A percentile compares a stretch with the other conserved stretches of the same genome.
These are phyloP conservation scores for Sclerotinia spermophila DNA, from an alignment of 2,329 filamentous ascomycete species.

Conservation along the genomic window DNA sequence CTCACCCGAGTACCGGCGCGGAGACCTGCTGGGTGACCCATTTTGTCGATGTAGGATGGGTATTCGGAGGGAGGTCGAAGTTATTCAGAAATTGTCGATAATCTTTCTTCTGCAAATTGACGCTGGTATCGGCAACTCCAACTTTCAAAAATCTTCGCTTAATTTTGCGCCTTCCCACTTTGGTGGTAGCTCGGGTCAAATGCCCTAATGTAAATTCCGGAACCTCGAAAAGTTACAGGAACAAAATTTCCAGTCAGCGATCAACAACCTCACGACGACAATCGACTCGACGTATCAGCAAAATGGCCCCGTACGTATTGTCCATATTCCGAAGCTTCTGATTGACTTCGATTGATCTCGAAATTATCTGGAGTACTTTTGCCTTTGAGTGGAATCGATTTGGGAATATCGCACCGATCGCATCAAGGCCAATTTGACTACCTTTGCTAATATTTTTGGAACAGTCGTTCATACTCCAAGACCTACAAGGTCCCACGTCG, in stretches of 20 bases:
- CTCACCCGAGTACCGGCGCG: conserved; percentile 79
- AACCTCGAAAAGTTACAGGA: conserved; percentile 6
- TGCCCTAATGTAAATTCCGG: conserved; percentile 14
- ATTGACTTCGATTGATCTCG: not conserved
- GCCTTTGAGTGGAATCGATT: not conserved
- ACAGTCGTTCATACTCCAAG: conserved; percentile 76
- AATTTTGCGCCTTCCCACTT: conserved; percentile 7
- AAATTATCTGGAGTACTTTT: not conserved
- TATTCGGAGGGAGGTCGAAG: conserved; percentile 22
- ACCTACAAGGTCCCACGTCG: conserved; percentile 98
- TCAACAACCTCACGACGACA: conserved; percentile 19
- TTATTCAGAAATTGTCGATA: conserved; percentile 22
- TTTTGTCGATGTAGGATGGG: conserved; percentile 37
- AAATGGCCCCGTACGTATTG: conserved; percentile 42
- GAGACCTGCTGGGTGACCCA: conserved; percentile 74
- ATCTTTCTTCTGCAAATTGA: conserved; percentile 14
- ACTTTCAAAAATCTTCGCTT: conserved; percentile 18
- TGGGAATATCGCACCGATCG: not conserved
- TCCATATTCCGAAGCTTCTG: not conserved
- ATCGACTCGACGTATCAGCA: conserved; percentile 24
- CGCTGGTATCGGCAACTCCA: conserved; percentile 8
- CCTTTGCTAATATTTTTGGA: conserved; percentile 6
- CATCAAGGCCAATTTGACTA: not conserved
- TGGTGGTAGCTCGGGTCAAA: conserved; percentile 9
- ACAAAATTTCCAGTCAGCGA: conserved; percentile 12